phyloP scores from a whole-genome alignment of 495 filamentous ascomycete genomes.

The Penicillium coffeae region DNA sequence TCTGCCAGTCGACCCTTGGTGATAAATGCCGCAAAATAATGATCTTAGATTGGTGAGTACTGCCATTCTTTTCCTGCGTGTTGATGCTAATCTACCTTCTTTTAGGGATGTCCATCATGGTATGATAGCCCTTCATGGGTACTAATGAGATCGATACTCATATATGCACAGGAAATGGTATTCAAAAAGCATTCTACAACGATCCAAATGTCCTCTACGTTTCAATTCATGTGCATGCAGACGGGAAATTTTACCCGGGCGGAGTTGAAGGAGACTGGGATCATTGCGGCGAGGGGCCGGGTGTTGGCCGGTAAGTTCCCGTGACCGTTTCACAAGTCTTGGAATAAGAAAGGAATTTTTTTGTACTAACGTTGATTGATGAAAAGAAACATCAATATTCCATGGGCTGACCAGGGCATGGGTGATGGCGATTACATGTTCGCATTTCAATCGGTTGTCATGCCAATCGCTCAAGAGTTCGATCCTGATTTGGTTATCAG shows the following conservation, averaged over 20 bases:
- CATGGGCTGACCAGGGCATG: conserved; percentile 89
- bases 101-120: conserved; percentile 62
- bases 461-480: conserved; percentile 93
- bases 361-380: no score
- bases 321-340: no score
- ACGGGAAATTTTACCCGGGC: conserved; percentile 83
- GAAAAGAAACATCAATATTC: conserved; percentile 96
- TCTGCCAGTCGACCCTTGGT: conserved; percentile 73
- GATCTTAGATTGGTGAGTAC: conserved; percentile 90
- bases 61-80: neutral
- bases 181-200: conserved; percentile 93
- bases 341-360: conserved; percentile 53
- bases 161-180: conserved; percentile 69
- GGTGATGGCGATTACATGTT: conserved; percentile 95
- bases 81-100: conserved; percentile 19
- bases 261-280: conserved; percentile 69
- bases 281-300: conserved; percentile 68
- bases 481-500: conserved; percentile 88
- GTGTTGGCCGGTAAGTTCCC: conserved; percentile 40
- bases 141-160: conserved; percentile 15
- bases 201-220: conserved; percentile 96
- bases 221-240: conserved; percentile 84
- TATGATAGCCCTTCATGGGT: conserved; percentile 18
- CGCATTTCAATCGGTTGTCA: conserved; percentile 94
- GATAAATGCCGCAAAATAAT: conserved; percentile 79